Conservation (phyloP, 73 alveolate species). For the Diophrys appendiculata region DNA sequence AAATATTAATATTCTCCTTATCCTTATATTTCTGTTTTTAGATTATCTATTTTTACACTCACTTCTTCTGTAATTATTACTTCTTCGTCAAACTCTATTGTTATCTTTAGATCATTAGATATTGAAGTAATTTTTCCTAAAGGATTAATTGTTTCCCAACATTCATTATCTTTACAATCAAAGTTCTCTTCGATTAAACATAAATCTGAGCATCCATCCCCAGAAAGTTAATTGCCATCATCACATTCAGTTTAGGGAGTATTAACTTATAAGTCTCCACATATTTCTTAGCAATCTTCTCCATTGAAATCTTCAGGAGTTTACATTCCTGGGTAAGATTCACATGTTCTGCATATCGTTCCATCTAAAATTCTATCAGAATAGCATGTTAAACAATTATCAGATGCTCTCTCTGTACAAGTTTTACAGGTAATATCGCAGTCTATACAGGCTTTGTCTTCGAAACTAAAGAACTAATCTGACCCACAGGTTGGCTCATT, state of each 20-base stretch:
- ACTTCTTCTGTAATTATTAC: no score
- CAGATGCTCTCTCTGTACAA: neutral
- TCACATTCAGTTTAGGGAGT: conserved; percentile 1
- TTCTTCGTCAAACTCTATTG: neutral
- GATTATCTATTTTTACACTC: no score
- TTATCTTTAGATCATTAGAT: no score
- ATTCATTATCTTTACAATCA: neutral
- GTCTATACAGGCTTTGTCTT: neutral
- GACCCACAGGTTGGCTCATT: neutral
- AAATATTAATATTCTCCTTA: no score
- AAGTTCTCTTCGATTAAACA: neutral
- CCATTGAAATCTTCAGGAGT: neutral
- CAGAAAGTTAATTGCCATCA: neutral
- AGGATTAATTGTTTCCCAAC: neutral
- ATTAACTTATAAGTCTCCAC: neutral
- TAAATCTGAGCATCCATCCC: neutral
- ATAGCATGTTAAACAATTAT: neutral
- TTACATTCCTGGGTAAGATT: neutral
- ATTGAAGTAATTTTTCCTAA: neutral
- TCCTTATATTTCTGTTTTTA: no score
- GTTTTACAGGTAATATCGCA: neutral
- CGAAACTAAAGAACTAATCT: neutral
- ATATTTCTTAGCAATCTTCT: neutral
- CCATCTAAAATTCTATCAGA: neutral
- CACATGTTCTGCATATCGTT: neutral